These are phyloP conservation scores for Arthroderma sp. DNA, from an alignment of 2,329 filamentous ascomycete genomes.

Conservation along the genomic window DNA sequence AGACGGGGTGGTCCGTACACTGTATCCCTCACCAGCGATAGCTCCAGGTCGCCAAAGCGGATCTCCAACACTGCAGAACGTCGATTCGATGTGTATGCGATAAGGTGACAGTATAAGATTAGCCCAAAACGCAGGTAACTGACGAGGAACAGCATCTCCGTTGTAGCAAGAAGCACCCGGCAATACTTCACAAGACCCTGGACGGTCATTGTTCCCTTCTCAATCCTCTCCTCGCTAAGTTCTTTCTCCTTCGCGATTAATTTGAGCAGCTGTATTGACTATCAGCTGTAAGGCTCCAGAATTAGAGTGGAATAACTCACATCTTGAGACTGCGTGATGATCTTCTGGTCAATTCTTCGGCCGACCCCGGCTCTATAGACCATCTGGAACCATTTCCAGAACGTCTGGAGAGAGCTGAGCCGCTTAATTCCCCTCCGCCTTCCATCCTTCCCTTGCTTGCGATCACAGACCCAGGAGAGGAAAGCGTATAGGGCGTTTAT, in stretches of 20 bases:
- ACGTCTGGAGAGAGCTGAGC: constrained; percentile 3
- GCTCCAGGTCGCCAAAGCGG: constrained; percentile 14
- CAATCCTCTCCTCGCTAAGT: constrained; percentile 7
- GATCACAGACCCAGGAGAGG: constrained; percentile 10
- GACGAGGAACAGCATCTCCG: constrained; percentile 11
- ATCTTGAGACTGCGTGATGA: constrained; percentile 2
- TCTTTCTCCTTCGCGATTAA: constrained; percentile 13
- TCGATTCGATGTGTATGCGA: constrained; percentile 13
- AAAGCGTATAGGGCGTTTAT: constrained; percentile 12
- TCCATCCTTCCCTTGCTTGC: constrained; percentile 1
- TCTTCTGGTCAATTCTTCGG: constrained; percentile 2
- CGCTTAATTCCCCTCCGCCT: constrained; percentile 3
- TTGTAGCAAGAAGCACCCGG: constrained; percentile 11
- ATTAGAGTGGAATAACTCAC: background rate
- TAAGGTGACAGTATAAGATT: constrained; percentile 11
- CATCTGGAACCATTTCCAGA: constrained; percentile 5
- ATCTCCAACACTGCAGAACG: constrained; percentile 13
- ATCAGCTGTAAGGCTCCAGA: background rate
- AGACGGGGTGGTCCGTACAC: constrained; percentile 8
- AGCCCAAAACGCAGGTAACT: constrained; percentile 12
- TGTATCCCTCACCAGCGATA: constrained; percentile 18
- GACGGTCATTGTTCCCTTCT: constrained; percentile 13
- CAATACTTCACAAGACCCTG: constrained; percentile 11
- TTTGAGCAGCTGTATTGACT: constrained; percentile 7
- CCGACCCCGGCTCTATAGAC: constrained; percentile 1